Percentiles rank a stretch among this genome's conserved stretches.
Evolutionary conservation across 2,329 filamentous ascomycete species (phyloP).

Genomic region (Cephalotrichum gorgonifer): DNA sequence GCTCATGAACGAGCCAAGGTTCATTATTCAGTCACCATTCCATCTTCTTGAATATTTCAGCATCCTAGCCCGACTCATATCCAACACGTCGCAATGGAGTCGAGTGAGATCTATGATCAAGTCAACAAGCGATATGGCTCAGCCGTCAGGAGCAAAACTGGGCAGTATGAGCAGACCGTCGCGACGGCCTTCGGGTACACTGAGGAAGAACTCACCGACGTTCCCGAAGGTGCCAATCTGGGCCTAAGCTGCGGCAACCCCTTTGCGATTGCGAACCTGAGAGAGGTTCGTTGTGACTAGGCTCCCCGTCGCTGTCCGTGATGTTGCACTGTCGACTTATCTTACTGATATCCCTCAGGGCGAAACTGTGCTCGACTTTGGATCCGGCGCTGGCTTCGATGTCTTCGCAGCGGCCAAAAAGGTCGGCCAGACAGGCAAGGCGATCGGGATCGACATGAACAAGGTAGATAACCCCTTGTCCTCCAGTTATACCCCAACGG

Average conservation of each 20-base stretch:
- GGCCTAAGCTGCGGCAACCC: constrained; percentile 46
- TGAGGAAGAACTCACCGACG: constrained; percentile 31
- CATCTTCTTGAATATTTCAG: no score
- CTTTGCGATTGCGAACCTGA: constrained; percentile 33
- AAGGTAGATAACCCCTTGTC: constrained; percentile 25
- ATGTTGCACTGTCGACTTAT: background rate
- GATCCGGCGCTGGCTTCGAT: constrained; percentile 48
- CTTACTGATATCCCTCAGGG: constrained; percentile 24
- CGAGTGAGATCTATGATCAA: no score
- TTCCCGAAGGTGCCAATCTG: constrained; percentile 37
- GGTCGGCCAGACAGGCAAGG: constrained; percentile 35
- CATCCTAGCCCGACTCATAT: no score
- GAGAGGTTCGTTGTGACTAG: constrained; percentile 23
- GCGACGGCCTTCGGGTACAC: constrained; percentile 44
- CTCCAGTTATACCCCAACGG: no score
- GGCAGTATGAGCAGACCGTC: constrained; percentile 26
- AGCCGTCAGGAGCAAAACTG: no score
- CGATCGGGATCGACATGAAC: constrained; percentile 51
- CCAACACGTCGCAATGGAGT: no score
- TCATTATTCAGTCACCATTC: no score
- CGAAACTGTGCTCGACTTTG: constrained; percentile 47
- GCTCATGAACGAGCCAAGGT: no score
- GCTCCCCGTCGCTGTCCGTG: background rate
- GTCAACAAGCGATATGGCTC: no score
- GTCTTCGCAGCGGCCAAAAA: constrained; percentile 41